Percentiles rank a stretch among this genome's conserved stretches.
Conservation (phyloP, 768 basidiomycete genomes). For the Leucocoprinus sp. region DNA sequence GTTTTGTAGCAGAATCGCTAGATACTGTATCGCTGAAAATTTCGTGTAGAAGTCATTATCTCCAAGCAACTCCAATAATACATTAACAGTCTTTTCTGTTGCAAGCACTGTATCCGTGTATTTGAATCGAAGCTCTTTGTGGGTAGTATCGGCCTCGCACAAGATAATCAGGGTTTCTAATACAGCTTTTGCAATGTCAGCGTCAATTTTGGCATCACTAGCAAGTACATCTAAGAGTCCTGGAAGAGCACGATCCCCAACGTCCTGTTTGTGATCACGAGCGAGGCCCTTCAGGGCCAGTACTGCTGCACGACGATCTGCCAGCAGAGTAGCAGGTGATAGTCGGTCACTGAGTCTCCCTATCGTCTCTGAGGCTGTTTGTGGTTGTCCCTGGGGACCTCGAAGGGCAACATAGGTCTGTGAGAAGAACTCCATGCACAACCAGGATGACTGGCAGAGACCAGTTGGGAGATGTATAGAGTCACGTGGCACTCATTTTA, state of each 20-base stretch:
- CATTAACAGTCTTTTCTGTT: constrained; percentile 64
- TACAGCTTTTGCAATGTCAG: constrained; percentile 87
- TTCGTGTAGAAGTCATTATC: constrained; percentile 80
- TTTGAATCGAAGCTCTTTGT: constrained; percentile 70
- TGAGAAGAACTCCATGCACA: constrained; percentile 71
- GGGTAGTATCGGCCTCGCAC: constrained; percentile 63
- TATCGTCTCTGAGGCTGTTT: constrained; percentile 81
- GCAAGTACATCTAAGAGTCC: constrained; percentile 76
- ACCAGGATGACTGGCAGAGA: neutral
- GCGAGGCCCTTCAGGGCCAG: constrained; percentile 87
- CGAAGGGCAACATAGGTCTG: constrained; percentile 82
- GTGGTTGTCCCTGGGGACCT: constrained; percentile 75
- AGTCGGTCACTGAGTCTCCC: constrained; percentile 82
- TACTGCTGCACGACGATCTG: constrained; percentile 91
- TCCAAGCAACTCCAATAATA: constrained; percentile 67
- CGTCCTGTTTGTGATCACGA: constrained; percentile 85
- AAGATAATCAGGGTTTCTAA: constrained; percentile 83
- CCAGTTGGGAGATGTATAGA: neutral
- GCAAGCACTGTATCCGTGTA: constrained; percentile 77
- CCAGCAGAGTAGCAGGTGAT: constrained; percentile 80
- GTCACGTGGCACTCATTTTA: no score
- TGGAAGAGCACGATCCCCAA: constrained; percentile 68
- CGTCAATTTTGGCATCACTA: constrained; percentile 85
- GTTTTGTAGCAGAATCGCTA: constrained; percentile 75
- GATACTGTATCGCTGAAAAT: constrained; percentile 74